These are phyloP conservation scores for Dryas drummondii DNA, from an alignment of 306 rosid species.

Conservation along the genomic window DNA sequence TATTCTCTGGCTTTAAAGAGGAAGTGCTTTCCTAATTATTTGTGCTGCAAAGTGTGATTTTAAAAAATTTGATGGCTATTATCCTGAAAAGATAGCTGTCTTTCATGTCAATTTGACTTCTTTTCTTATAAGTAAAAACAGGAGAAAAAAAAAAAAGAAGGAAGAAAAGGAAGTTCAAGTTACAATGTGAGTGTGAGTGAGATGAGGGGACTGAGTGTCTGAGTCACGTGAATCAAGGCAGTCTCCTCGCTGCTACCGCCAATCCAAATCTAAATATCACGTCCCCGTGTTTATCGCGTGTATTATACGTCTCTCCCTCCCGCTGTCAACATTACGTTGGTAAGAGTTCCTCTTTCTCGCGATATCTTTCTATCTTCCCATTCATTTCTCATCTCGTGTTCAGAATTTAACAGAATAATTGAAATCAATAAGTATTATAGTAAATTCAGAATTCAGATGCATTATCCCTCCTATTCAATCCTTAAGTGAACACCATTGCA, in stretches of 20 bases:
- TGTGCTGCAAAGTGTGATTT: no score
- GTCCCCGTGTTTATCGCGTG: conserved; percentile 50
- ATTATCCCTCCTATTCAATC: no score
- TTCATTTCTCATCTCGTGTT: not conserved
- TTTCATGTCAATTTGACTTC: conserved; percentile 15
- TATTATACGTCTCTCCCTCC: conserved; percentile 22
- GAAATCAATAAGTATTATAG: no score
- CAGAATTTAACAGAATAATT: no score
- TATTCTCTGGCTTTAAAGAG: no score
- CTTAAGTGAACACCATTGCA: no score
- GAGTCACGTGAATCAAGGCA: conserved; percentile 36
- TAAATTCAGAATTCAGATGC: no score
- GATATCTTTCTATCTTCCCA: not conserved
- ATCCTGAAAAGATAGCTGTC: conserved; percentile 22
- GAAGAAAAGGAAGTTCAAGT: conserved; percentile 2
- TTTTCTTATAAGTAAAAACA: no score
- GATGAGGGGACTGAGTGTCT: not conserved
- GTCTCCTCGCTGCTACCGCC: conserved; percentile 17
- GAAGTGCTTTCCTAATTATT: no score
- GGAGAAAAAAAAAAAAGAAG: not conserved
- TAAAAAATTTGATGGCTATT: no score
- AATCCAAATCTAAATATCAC: conserved; percentile 1
- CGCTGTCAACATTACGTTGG: conserved; percentile 6
- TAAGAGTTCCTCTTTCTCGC: not conserved
- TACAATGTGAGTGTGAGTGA: conserved; percentile 7